phyloP scores from a whole-genome alignment of 164 flowering plant species.

The Umbilicus rupestris region DNA sequence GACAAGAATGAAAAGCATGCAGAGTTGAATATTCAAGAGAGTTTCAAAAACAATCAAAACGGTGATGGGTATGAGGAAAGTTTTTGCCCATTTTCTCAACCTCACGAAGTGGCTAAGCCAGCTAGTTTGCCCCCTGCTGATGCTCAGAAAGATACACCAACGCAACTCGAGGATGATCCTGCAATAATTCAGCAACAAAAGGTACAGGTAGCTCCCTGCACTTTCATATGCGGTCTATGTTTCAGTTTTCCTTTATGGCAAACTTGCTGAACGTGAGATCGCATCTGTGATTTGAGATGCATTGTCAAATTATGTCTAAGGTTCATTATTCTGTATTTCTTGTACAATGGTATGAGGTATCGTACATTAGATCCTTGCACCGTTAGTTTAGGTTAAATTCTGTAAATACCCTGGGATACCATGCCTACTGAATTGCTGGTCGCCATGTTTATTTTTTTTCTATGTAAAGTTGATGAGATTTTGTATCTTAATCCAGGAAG shows the following conservation, averaged over 20 bases:
- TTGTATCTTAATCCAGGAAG: conserved; percentile 33
- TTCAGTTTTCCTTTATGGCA: background rate
- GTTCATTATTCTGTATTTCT: background rate
- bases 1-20: conserved; percentile 25
- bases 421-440: background rate
- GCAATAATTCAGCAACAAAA: conserved; percentile 19
- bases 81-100: conserved; percentile 16
- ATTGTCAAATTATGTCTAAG: background rate
- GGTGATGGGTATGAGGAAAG: conserved; percentile 32
- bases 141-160: conserved; percentile 13
- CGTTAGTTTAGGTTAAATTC: background rate
- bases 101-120: conserved; percentile 19
- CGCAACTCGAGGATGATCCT: conserved; percentile 27
- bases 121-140: conserved; percentile 15
- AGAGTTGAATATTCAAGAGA: conserved; percentile 23
- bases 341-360: no score
- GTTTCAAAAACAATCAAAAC: conserved; percentile 22
- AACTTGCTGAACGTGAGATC: background rate
- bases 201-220: conserved; percentile 22
- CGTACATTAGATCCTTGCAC: background rate
- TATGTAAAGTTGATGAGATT: conserved; percentile 1
- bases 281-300: no score
- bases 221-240: no score
- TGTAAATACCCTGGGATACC: no score
- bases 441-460: background rate